Base-by-base conservation (phyloP, 2,329 filamentous ascomycete genomes). In the Paraconiothyrium brasiliense region DNA sequence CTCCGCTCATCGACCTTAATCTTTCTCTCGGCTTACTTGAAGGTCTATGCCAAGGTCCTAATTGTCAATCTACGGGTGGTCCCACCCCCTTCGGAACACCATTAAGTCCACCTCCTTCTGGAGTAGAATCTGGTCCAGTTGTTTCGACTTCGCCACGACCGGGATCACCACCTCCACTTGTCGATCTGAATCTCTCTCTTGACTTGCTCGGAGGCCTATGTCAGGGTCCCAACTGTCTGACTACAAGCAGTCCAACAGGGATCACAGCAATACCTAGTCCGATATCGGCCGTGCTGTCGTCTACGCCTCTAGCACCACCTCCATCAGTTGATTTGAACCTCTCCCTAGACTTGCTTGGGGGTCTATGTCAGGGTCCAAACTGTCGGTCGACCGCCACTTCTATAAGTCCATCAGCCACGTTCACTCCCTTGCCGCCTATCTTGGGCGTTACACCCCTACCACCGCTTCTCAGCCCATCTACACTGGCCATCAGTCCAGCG, bases 1-100 rank as follows among this genome's bases (percentile, higher is more conserved):
- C 55, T 30, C 20, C 43, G 24, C 37, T 52, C 22, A 37, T 58
- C 16, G 56, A 58, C 30, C 13, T 58, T 22, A 55, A 51, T 14
- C 34, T 60, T 27, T 60, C 58, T 20, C 32, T 56, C 8, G 44
- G 35, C 6, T 22, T 56, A 24, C 24, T 59, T 1, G 32, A 7
- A n/a, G 43, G 32, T 9, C 24, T 54, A 24, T 58, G 57, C 43
- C 57, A 22, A 11, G 48, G 57, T 11, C 35, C 51, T 5, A 30
- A 44, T 9, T 55, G 37, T 30, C 51, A 22, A 3, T 24, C 30
- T 14, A 41, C 37, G 13, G 16, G 34, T 14, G n/a, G n/a, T 9
- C 24, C 27, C 16, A 11, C 27, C n/a, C 3, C 4, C 9, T 3
- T n/a, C 22, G n/a, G 14, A n/a, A 20, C 30, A 7, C 10, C 14